Evolutionary conservation across 768 basidiomycete genomes (phyloP), one percentile per base, ranked within the genome.

Genomic region (Sporobolomyces roseus): DNA sequence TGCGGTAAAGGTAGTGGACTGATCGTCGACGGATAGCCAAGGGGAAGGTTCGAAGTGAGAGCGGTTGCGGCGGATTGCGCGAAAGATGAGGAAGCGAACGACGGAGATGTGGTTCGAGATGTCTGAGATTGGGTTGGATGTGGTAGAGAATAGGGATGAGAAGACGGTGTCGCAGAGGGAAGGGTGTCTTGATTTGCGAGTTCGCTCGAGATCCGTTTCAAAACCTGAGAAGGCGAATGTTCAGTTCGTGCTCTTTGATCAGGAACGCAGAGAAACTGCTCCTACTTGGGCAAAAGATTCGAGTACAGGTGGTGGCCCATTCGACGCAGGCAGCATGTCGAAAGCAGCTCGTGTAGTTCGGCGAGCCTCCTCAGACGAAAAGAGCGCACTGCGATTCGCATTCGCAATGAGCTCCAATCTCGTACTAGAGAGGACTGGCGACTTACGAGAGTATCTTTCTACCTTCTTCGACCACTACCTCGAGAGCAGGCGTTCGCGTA

Each of bases 391-490:
- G 55, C n/a, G 23, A 16, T n/a, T n/a, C n/a, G n/a, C n/a, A n/a
- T n/a, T n/a, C n/a, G n/a, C n/a, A n/a, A n/a, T n/a, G n/a, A n/a
- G n/a, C n/a, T n/a, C n/a, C n/a, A n/a, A n/a, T n/a, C n/a, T n/a
- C n/a, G n/a, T n/a, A n/a, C n/a, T n/a, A n/a, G n/a, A n/a, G n/a
- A n/a, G n/a, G n/a, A n/a, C n/a, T n/a, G n/a, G n/a, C n/a, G 2
- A 53, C 65, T 51, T 16, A 68, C 71, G 49, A 43, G 2, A 73
- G 35, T 33, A 73, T 73, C 50, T 69, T 63, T 5, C 72, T 36
- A 17, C 68, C 72, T 32, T 73, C 68, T 38, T 70, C 68, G 25
- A 73, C 66, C n/a, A 73, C 72, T 3, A 45, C 68, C 7, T 53
- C 49, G 35, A 73, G 54, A 2, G 72, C 72, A 2, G 72, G 72